These are phyloP conservation scores for Umbelopsis isabellina DNA, from an alignment of 192 early-diverging fungal species.

Conservation along the genomic window DNA sequence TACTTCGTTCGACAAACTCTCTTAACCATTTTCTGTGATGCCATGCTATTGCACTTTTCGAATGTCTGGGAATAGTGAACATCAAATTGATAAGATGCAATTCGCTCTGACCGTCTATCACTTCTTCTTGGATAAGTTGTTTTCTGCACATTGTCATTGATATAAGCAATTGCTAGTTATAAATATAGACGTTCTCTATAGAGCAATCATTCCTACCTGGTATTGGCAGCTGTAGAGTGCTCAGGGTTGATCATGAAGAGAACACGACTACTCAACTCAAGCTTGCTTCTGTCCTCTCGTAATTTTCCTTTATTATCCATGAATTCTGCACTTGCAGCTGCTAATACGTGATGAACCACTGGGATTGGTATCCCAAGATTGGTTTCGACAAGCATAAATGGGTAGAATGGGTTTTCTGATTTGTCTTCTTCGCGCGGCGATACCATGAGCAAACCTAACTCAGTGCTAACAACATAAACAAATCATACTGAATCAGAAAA, in stretches of 20 bases:
- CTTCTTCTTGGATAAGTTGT: slow-evolving; percentile 35
- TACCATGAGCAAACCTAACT: slow-evolving; percentile 28
- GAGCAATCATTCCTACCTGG: slow-evolving; percentile 33
- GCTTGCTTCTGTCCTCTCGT: background rate
- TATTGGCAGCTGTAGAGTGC: slow-evolving; percentile 51
- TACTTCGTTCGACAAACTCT: slow-evolving; percentile 1
- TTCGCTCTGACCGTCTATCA: slow-evolving; percentile 39
- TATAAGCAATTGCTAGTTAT: background rate
- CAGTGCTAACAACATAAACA: slow-evolving; percentile 17
- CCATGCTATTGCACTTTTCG: slow-evolving; percentile 55
- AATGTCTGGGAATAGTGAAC: slow-evolving; percentile 53
- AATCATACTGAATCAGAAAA: background rate
- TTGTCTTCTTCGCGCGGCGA: slow-evolving; percentile 5
- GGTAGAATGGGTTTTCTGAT: slow-evolving; percentile 11
- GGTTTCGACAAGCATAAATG: slow-evolving; percentile 20
- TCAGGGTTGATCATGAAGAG: slow-evolving; percentile 56
- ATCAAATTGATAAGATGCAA: slow-evolving; percentile 47
- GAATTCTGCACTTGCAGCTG: slow-evolving; percentile 1
- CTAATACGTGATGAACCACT: slow-evolving; percentile 17
- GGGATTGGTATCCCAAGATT: slow-evolving; percentile 24
- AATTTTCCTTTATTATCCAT: background rate
- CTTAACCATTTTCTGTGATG: slow-evolving; percentile 44
- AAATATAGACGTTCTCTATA: background rate
- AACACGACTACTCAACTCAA: slow-evolving; percentile 39
- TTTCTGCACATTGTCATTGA: slow-evolving; percentile 36